Conservation (phyloP, 805 yeast species). For the Kodamaea lidongshanica region DNA sequence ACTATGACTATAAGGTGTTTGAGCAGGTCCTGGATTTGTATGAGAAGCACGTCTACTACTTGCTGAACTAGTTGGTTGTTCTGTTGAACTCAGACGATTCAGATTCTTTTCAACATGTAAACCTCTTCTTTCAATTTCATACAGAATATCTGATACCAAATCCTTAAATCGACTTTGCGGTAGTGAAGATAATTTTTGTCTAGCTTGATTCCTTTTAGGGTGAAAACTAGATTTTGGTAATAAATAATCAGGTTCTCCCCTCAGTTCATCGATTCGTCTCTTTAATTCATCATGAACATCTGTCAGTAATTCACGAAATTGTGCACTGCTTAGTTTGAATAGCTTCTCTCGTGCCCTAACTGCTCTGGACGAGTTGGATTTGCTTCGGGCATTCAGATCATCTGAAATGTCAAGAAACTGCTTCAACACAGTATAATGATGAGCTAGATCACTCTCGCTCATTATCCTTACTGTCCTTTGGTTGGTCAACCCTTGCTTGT, state of each 20-base stretch:
- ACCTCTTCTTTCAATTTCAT: constrained; percentile 75
- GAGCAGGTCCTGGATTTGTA: constrained; percentile 1
- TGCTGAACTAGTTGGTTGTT: too few relatives aligned
- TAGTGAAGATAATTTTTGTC: constrained; percentile 81
- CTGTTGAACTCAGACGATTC: too few relatives aligned
- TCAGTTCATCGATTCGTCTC: constrained; percentile 62
- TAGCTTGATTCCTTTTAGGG: constrained; percentile 91
- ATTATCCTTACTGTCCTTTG: too few relatives aligned
- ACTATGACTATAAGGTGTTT: constrained; percentile 2
- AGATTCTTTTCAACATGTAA: constrained; percentile 38
- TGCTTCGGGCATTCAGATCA: constrained; percentile 35
- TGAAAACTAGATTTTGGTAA: constrained; percentile 72
- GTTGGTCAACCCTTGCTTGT: too few relatives aligned
- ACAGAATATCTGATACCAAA: constrained; percentile 81
- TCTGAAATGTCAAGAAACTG: constrained; percentile 47
- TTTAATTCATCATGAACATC: constrained; percentile 91
- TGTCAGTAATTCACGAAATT: constrained; percentile 83
- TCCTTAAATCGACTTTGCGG: constrained; percentile 82
- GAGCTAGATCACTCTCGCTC: constrained; percentile 25
- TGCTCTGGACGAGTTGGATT: constrained; percentile 51
- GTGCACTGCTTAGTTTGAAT: constrained; percentile 70
- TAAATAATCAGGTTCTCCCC: constrained; percentile 56
- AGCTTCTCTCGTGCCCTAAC: constrained; percentile 82
- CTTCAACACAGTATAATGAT: constrained; percentile 45
- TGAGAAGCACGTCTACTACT: too few relatives aligned